A percentile compares a stretch with the other conserved stretches of the same genome.
Conservation (phyloP, 2,329 filamentous ascomycete genomes). For the Neofusicoccum kwambonambiense region DNA sequence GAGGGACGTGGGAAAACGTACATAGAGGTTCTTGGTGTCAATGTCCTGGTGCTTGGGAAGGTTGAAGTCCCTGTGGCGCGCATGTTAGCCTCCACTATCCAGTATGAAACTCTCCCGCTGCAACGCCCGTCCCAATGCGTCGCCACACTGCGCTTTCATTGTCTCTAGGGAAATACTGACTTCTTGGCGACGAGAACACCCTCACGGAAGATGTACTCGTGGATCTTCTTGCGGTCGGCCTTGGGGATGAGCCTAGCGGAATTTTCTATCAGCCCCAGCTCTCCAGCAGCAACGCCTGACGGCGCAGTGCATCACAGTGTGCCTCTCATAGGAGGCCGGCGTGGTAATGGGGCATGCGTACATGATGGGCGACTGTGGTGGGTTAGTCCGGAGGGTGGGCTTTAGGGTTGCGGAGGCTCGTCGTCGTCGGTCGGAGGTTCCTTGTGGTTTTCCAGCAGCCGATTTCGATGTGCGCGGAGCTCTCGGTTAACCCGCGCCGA, state of each 20-base stretch:
- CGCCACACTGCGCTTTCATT: too few species aligned
- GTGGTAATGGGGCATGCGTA: background rate
- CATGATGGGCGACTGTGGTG: constrained; percentile 19
- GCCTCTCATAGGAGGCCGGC: background rate
- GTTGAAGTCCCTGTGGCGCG: constrained; percentile 92
- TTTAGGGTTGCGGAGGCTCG: constrained; percentile 14
- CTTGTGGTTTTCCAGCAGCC: constrained; percentile 8
- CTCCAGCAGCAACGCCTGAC: constrained; percentile 42
- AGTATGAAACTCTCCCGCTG: too few species aligned
- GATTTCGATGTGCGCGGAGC: constrained; percentile 10
- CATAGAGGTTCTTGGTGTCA: constrained; percentile 99
- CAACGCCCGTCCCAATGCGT: too few species aligned
- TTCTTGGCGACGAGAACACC: constrained; percentile 20
- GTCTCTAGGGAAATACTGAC: constrained; percentile 9
- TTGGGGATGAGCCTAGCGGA: constrained; percentile 82
- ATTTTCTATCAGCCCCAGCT: constrained; percentile 3
- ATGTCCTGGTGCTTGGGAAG: constrained; percentile 96
- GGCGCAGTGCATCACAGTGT: background rate
- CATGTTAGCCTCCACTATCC: constrained; percentile 48
- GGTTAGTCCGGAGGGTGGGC: constrained; percentile 14
- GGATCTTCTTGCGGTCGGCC: constrained; percentile 99
- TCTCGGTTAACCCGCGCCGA: constrained; percentile 14
- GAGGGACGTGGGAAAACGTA: constrained; percentile 34
- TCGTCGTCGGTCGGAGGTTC: constrained; percentile 17
- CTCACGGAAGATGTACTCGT: constrained; percentile 90